Evolutionary conservation across 768 basidiomycete species (phyloP), one percentile per base, ranked within the genome.

Genomic region (Rhodotorula kratochvilovae): DNA sequence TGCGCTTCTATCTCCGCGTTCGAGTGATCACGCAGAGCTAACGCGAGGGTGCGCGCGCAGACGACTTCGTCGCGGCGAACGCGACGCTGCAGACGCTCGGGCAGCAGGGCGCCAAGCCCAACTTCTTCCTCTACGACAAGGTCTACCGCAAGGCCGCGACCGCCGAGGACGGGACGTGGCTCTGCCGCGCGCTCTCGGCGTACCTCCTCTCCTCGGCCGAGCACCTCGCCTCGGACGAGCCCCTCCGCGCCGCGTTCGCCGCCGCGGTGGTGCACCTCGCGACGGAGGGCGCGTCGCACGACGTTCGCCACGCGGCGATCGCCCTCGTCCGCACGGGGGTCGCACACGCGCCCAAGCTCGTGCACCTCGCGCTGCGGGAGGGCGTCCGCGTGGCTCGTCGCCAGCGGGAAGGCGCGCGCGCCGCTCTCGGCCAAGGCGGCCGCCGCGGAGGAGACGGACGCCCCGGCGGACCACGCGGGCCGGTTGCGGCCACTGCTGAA

Each of bases 71-170:
- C 45, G 48, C 72, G 16, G 62, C 72, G 31, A 80, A 80, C 56
- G 57, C 79, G 0, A 75, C 75, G 27, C 56, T 82, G 36, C 74
- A 78, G 42, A 67, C 70, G 16, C 68, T 83, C 48, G 73, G 80
- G 29, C 61, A 80, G 10, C 29, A 31, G 6, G 81, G 82, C 23
- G 81, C 85, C 33, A 96, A 92, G 78, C 90, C 91, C 0, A 88
- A 90, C 3, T 96, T 96, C 81, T 80, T 97, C 51, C 76, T 94
- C 23, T 91, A 87, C 86, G 92, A 95, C 63, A 92, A 90, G 79
- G 87, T 91, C 0, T 92, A 91, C 76, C 86, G 88, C 68, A 92
- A 90, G 78, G 73, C 89, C 25, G 81, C 82, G 13, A 75, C 83
- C 0, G 84, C 84, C 5, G 91, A 91, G 25, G 82, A 83, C 63